A percentile compares a stretch with the other conserved stretches of the same genome.
Conservation (phyloP, 1,139 yeast genomes). For the Lodderomyces margitis region DNA sequence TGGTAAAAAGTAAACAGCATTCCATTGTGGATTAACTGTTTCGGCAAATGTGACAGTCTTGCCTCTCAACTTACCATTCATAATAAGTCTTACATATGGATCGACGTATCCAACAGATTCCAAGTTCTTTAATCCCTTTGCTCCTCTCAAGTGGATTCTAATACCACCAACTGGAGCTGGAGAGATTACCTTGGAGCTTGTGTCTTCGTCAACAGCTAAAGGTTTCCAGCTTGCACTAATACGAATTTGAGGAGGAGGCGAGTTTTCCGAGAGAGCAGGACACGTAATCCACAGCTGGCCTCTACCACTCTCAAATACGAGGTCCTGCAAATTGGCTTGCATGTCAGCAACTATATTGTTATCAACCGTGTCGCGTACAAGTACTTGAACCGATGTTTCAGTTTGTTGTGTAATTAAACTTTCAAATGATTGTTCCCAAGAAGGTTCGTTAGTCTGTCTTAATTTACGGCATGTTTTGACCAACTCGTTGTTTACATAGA, state of each 20-base stretch:
- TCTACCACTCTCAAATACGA: conserved; percentile 52
- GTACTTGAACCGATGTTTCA: conserved; percentile 49
- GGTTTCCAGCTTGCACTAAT: conserved; percentile 70
- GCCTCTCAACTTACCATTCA: conserved; percentile 57
- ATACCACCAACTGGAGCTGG: conserved; percentile 66
- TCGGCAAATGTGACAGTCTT: conserved; percentile 57
- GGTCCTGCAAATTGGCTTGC: conserved; percentile 52
- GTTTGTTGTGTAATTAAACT: conserved; percentile 59
- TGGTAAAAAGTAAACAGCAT: conserved; percentile 61
- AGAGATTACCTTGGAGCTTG: conserved; percentile 41
- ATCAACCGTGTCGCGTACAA: conserved; percentile 56
- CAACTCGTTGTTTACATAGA: conserved; percentile 55
- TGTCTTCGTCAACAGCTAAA: conserved; percentile 52
- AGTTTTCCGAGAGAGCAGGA: conserved; percentile 30
- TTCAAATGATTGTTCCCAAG: conserved; percentile 66
- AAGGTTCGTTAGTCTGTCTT: conserved; percentile 67
- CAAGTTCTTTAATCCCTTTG: conserved; percentile 54
- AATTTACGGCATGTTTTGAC: conserved; percentile 57
- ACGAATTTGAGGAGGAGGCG: conserved; percentile 49
- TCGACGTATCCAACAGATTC: conserved; percentile 70
- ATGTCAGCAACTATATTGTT: conserved; percentile 52
- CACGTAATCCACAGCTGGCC: conserved; percentile 53
- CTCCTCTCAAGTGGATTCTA: conserved; percentile 57
- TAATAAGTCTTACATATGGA: conserved; percentile 61
- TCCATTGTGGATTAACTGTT: conserved; percentile 54